Conservation (phyloP, 352 stramenopile genomes). For the Pythium aristosporum region DNA sequence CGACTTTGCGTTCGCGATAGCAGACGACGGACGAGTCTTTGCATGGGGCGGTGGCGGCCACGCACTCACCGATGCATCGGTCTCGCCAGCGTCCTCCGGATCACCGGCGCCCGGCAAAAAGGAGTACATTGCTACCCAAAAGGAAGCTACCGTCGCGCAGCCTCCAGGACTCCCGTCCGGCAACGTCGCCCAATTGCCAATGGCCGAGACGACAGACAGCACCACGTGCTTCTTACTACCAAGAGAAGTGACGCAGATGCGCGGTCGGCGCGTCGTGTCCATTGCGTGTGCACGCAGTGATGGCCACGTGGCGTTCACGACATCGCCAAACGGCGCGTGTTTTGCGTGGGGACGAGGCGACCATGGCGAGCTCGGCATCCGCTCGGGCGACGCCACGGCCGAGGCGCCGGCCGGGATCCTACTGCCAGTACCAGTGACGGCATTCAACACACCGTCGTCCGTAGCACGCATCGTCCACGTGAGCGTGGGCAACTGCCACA, state of each 20-base stretch:
- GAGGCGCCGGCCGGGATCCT: neutral
- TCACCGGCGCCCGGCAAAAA: neutral
- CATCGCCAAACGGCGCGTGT: constrained; percentile 32
- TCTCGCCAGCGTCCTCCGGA: too few relatives aligned
- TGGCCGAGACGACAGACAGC: neutral
- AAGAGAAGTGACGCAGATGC: constrained; percentile 33
- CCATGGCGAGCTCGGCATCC: constrained; percentile 56
- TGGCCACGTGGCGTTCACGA: constrained; percentile 50
- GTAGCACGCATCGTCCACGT: constrained; percentile 24
- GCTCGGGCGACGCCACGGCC: constrained; percentile 15
- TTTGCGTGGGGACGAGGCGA: constrained; percentile 64
- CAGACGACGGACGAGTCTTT: constrained; percentile 81
- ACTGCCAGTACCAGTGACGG: constrained; percentile 8
- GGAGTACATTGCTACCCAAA: neutral
- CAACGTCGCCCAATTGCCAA: neutral
- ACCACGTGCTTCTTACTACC: constrained; percentile 48
- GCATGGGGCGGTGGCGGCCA: constrained; percentile 81
- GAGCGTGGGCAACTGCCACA: constrained; percentile 72
- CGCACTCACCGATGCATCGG: constrained; percentile 33
- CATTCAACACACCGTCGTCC: constrained; percentile 8
- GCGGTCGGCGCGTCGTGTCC: constrained; percentile 24
- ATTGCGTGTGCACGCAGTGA: constrained; percentile 46
- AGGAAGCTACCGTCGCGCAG: neutral
- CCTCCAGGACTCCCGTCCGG: neutral
- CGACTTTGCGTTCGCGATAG: constrained; percentile 78